Percentiles rank a stretch among this genome's conserved stretches.
phyloP scores from a whole-genome alignment of 139 green algal genomes.

The Deuterostichococcus epilithicus region DNA sequence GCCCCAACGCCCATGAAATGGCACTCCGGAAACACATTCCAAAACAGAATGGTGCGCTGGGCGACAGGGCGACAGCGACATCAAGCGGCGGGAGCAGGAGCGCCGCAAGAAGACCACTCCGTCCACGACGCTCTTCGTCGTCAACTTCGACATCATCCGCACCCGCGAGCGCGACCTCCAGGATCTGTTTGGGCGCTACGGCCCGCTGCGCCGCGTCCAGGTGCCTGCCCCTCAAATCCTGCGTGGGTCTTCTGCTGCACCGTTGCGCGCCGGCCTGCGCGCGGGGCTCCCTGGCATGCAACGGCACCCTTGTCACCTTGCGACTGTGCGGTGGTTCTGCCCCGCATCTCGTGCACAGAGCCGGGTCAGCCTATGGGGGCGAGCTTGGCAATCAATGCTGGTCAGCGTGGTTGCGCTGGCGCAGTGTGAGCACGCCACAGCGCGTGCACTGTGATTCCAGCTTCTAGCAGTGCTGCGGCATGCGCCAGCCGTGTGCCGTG shows the following conservation, averaged over 20 bases:
- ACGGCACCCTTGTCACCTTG: too few relatives aligned
- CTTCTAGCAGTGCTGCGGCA: too few relatives aligned
- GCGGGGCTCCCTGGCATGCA: too few relatives aligned
- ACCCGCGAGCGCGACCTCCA: slow-evolving; percentile 65
- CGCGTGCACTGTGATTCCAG: too few relatives aligned
- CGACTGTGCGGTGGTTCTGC: too few relatives aligned
- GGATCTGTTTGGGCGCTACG: slow-evolving; percentile 55
- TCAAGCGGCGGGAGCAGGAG: slow-evolving; percentile 32
- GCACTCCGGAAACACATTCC: not conserved
- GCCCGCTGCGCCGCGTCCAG: slow-evolving; percentile 27
- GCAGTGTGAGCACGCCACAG: too few relatives aligned
- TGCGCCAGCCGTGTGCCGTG: too few relatives aligned
- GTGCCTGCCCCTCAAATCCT: not conserved
- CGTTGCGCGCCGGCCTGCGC: too few relatives aligned
- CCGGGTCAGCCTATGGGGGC: too few relatives aligned
- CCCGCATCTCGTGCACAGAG: too few relatives aligned
- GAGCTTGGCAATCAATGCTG: not conserved
- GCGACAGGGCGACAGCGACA: slow-evolving; percentile 32
- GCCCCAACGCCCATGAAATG: not conserved
- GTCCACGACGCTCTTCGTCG: slow-evolving; percentile 78
- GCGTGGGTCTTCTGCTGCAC: too few relatives aligned
- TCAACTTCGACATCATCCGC: slow-evolving; percentile 60
- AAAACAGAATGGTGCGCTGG: not conserved
- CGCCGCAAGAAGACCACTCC: slow-evolving; percentile 37
- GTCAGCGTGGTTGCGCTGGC: not conserved